Base-by-base conservation (phyloP, 441 rosid species). In the Eruca vesicaria region DNA sequence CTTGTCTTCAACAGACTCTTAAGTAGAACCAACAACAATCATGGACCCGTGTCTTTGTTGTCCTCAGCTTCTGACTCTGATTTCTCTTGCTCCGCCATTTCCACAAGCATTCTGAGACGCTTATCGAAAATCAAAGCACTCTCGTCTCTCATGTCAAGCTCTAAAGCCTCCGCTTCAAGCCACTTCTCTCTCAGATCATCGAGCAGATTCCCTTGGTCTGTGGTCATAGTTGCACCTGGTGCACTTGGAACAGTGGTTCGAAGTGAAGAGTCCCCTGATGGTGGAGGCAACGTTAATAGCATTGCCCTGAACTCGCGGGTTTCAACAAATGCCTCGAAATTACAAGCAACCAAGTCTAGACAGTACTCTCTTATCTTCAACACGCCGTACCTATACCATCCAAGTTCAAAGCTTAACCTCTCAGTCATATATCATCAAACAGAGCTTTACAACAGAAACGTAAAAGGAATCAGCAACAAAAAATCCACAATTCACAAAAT, bases 151-250 rank as follows among this genome's bases (percentile, higher is more conserved):
- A 91, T 68, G 82, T 93, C 98, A 72, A 93, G 97, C 86, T 93
- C 98, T 38, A 88, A 95, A 57, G 89, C 99, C 78, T 93, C 97
- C 15, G 91, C 97, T 87, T 93, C 98, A 67, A 93, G 99, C 99
- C 99, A 93, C 84, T 91, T 93, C 74, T 93, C 99, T 41, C 99
- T 85, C 77, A 96, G 82, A 80, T 96, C 98, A 79, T 93, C 98
- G 6, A 96, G 92, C 57, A 96, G 80, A 80, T 96, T 96, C 63
- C 81, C 97, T 79, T 91, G 98, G 80, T 89, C 97, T 4, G 86
- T 59, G 57, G 83, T 89, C 65, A 85, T 74, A 38, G 55, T 79
- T 68, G 97, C 96, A 52, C 99, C 98, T 21, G 97, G 97, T 66
- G 97, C 98, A 80, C 92, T 93, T 36, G 99, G 99, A 78, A 65